Evolutionary conservation across 148 eudicot genomes (phyloP), one percentile per base, ranked within the genome.

Genomic region (Chenopodium album): DNA sequence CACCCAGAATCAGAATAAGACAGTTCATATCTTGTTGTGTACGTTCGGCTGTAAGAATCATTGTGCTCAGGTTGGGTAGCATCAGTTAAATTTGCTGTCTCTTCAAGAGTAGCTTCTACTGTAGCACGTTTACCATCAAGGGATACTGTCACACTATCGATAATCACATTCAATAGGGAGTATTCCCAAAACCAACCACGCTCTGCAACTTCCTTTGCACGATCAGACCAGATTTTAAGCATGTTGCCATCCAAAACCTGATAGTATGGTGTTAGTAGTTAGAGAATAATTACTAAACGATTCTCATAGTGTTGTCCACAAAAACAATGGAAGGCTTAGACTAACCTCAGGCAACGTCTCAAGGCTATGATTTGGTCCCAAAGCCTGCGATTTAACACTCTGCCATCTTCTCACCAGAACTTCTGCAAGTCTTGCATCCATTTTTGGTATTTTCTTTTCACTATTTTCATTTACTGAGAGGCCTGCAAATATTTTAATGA

Each of bases 381-480:
- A 90, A 73, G 99, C 97, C 84, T 89, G 89, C 56, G 98, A 90
- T 82, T 96, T 94, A 70, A 92, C 84, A 81, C 78, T 84, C 87
- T 96, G 97, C 99, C 99, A 96, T 83, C 87, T 92, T 32, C 90
- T 91, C 79, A 94, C 97, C 74, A 94, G 64, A 85, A 62, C 85
- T 88, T 94, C 99, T 3, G 99, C 99, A 52, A 88, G 87, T 74
- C 92, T 89, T 62, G 97, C 97, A 89, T 96, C 98, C 99, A 96
- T 96, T 90, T 88, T 93, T 9, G 90, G 92, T 80, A 89, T 81
- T 84, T 84, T 89, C 76, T 81, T 87, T 26, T 76, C 89, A 28
- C 78, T 62, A 69, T 78, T 80, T 79, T 86, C 92, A 85, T 73
- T 82, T 86, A 84, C 73, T 56, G 86, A 22, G 78, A 82, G 62